Percentiles rank a stretch among this genome's conserved stretches.
Evolutionary conservation across 805 yeast genomes (phyloP).

Genomic region (Kuraishia borneana): DNA sequence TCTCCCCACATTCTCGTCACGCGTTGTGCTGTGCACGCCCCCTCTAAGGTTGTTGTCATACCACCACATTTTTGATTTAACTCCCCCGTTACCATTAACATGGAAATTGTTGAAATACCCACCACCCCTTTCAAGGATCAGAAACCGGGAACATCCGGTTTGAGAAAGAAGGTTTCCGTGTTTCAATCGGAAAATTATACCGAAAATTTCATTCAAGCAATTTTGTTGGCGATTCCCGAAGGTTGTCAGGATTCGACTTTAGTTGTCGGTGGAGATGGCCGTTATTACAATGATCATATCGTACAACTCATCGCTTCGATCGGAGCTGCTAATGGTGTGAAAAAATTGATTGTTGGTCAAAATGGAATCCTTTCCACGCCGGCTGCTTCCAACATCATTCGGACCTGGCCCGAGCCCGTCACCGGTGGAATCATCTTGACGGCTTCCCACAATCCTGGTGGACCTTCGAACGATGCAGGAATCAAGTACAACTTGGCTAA

Average conservation of each 20-base stretch:
- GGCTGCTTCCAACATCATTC: constrained; percentile 88
- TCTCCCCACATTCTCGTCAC: too few species aligned
- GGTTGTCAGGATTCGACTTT: constrained; percentile 64
- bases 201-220: constrained; percentile 88
- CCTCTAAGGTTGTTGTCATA: too few species aligned
- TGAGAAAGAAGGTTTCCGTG: constrained; percentile 81
- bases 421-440: constrained; percentile 96
- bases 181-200: constrained; percentile 74
- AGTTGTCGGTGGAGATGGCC: constrained; percentile 96
- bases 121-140: constrained; percentile 82
- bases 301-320: constrained; percentile 74
- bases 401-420: constrained; percentile 47
- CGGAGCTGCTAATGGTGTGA: constrained; percentile 86
- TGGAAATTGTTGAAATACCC: constrained; percentile 19
- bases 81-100: constrained; percentile 4
- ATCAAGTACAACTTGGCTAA: constrained; percentile 90
- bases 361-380: constrained; percentile 89
- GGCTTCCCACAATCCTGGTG: constrained; percentile 97
- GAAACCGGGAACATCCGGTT: constrained; percentile 97
- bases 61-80: too few species aligned
- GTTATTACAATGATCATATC: constrained; percentile 77
- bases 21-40: too few species aligned
- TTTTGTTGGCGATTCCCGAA: constrained; percentile 81
- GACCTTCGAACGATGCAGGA: constrained; percentile 85
- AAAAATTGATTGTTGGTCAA: constrained; percentile 77